A percentile compares a stretch with the other conserved stretches of the same genome.
Conservation (phyloP, 2,329 filamentous ascomycete genomes). For the Macroventuria anomochaeta region DNA sequence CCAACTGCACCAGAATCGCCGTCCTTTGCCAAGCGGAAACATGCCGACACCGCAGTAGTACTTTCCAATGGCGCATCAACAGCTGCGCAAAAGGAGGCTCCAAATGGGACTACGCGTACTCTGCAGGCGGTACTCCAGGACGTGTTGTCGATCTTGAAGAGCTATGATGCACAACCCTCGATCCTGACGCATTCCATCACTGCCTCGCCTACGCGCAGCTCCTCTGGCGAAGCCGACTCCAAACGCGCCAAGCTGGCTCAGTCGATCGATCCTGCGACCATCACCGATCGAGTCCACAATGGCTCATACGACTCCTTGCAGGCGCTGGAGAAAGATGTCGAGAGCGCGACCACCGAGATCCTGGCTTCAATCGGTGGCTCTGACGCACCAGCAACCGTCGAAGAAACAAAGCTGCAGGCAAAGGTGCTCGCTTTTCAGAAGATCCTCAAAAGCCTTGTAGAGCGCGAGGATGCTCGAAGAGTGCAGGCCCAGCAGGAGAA, state of each 20-base stretch:
- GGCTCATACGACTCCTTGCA: conserved; percentile 52
- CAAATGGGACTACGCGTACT: conserved; percentile 31
- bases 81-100: conserved; percentile 24
- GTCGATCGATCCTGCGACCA: conserved; percentile 37
- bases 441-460: conserved; percentile 36
- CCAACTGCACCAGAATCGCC: conserved; percentile 37
- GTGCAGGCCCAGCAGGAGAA: conserved; percentile 13
- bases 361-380: conserved; percentile 42
- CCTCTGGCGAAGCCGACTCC: conserved; percentile 50
- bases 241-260: conserved; percentile 56
- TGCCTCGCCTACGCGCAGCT: conserved; percentile 36
- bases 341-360: conserved; percentile 49
- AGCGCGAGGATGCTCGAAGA: conserved; percentile 38
- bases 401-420: conserved; percentile 43
- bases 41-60: conserved; percentile 44
- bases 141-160: conserved; percentile 51
- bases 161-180: conserved; percentile 55
- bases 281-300: conserved; percentile 48
- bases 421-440: conserved; percentile 46
- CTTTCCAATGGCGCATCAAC: conserved; percentile 39
- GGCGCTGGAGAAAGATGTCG: conserved; percentile 53
- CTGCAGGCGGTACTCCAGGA: conserved; percentile 48
- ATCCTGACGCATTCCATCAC: conserved; percentile 51
- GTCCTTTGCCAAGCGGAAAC: conserved; percentile 54
- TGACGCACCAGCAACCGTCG: conserved; percentile 39